Evolutionary conservation across 192 early-diverging fungal genomes (phyloP), one percentile per base, ranked within the genome.

Genomic region (Dispira parvispora): DNA sequence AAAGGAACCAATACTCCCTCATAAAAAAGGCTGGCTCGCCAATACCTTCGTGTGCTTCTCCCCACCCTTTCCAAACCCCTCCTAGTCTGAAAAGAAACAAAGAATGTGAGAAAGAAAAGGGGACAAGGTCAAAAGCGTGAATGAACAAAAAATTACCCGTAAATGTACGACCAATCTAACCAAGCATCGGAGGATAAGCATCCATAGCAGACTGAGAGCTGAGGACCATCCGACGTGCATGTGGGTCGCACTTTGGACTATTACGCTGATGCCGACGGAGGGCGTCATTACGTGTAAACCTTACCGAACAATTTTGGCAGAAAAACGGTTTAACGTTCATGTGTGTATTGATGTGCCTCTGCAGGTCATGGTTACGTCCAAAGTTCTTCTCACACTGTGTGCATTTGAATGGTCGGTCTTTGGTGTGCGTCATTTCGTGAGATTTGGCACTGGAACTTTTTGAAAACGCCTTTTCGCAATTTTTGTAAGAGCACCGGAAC

Each of bases 201-300:
- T n/a, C n/a, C n/a, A n/a, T n/a, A n/a, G n/a, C n/a, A n/a, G n/a
- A n/a, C n/a, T n/a, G n/a, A n/a, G n/a, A n/a, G n/a, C n/a, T n/a
- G n/a, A n/a, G n/a, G n/a, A n/a, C n/a, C n/a, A n/a, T n/a, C n/a
- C n/a, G n/a, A n/a, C n/a, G n/a, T n/a, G n/a, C n/a, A n/a, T n/a
- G n/a, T n/a, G n/a, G n/a, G n/a, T n/a, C 52, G 71, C 63, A 69
- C 45, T 25, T 73, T 13, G 26, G 61, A 55, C 47, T 68, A 26
- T 43, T 58, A 38, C 43, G 54, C 69, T 27, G 64, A 20, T 45
- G 45, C 18, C 44, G 62, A 65, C 62, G 58, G 11, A 61, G 26
- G 16, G 58, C 58, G 14, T 61, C 58, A 13, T 61, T 13, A n/a
- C 58, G 58, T 0, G 58, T 16, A 26, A 61, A 61, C 3, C 32